Conservation (phyloP, 2,329 filamentous ascomycete species). For the Fusarium citri region DNA sequence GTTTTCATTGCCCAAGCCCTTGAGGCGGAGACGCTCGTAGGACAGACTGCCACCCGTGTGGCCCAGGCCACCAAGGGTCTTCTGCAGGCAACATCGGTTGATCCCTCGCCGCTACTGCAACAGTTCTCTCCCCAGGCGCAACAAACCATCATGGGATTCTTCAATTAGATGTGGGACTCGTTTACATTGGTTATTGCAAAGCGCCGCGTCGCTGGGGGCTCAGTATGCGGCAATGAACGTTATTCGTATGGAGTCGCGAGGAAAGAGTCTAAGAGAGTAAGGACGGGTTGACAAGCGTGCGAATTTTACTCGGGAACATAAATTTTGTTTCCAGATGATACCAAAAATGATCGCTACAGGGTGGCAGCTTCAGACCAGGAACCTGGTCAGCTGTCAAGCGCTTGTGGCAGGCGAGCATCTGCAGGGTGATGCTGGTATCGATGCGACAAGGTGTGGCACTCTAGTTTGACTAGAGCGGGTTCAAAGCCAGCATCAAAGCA, state of each 20-base stretch:
- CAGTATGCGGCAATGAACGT: constrained; percentile 11
- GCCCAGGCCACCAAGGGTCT: constrained; percentile 82
- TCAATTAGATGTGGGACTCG: constrained; percentile 63
- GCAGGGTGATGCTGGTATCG: constrained; percentile 22
- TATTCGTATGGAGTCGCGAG: constrained; percentile 24
- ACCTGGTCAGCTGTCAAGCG: constrained; percentile 20
- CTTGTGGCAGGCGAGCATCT: constrained; percentile 18
- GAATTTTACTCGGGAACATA: constrained; percentile 37
- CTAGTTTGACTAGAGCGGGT: constrained; percentile 7
- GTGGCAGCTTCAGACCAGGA: constrained; percentile 25
- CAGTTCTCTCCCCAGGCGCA: constrained; percentile 85
- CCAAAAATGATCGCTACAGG: constrained; percentile 31
- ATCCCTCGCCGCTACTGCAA: constrained; percentile 79
- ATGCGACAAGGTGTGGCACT: constrained; percentile 8
- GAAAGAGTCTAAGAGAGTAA: constrained; percentile 17
- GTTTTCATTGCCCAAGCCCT: constrained; percentile 87
- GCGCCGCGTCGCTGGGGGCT: constrained; percentile 5
- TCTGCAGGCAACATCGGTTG: constrained; percentile 77
- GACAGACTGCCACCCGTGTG: constrained; percentile 81
- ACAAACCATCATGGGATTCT: constrained; percentile 81
- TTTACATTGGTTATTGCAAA: constrained; percentile 12
- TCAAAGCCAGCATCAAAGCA: constrained; percentile 12
- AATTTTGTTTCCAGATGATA: constrained; percentile 43
- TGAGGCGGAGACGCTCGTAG: constrained; percentile 89
- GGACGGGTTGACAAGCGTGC: constrained; percentile 34